Percentiles rank a stretch among this genome's conserved stretches.
Conservation (phyloP, 2,329 filamentous ascomycete genomes). For the Neobulgaria alba region DNA sequence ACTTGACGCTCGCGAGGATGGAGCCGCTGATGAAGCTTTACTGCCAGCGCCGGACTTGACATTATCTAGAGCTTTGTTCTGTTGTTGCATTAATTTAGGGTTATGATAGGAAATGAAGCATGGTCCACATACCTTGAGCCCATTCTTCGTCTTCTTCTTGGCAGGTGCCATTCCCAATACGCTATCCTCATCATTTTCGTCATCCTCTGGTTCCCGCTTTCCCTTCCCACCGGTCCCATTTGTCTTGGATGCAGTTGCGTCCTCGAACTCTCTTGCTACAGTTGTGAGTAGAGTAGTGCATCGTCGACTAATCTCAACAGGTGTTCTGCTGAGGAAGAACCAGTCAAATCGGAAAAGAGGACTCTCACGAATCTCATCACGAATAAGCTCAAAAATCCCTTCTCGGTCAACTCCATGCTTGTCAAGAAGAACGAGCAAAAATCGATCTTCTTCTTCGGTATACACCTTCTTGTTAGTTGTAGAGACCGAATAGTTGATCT, state of each 20-base stretch:
- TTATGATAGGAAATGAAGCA: neutral
- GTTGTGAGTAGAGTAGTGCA: conserved; percentile 93
- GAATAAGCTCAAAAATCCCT: conserved; percentile 82
- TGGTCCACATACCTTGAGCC: conserved; percentile 51
- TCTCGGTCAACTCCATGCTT: conserved; percentile 88
- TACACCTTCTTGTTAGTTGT: conserved; percentile 99
- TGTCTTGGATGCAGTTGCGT: conserved; percentile 39
- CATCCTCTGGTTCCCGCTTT: conserved; percentile 70
- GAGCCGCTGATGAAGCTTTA: conserved; percentile 67
- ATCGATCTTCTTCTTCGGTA: conserved; percentile 95
- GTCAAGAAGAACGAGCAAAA: conserved; percentile 87
- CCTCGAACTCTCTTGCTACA: conserved; percentile 90
- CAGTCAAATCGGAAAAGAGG: conserved; percentile 97
- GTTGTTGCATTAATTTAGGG: conserved; percentile 5
- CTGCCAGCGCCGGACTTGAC: conserved; percentile 64
- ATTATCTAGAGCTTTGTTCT: conserved; percentile 92
- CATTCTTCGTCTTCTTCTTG: conserved; percentile 91
- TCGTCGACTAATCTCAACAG: conserved; percentile 82
- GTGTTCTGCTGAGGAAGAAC: conserved; percentile 96
- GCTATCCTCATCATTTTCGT: conserved; percentile 76
- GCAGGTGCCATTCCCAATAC: conserved; percentile 73
- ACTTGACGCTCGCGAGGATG: conserved; percentile 73
- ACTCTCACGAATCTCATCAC: conserved; percentile 93
- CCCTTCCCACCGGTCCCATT: conserved; percentile 56
- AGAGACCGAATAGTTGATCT: conserved; percentile 97